Conservation (phyloP, 176 grass and related monocot species). For the Lolium rigidum region DNA sequence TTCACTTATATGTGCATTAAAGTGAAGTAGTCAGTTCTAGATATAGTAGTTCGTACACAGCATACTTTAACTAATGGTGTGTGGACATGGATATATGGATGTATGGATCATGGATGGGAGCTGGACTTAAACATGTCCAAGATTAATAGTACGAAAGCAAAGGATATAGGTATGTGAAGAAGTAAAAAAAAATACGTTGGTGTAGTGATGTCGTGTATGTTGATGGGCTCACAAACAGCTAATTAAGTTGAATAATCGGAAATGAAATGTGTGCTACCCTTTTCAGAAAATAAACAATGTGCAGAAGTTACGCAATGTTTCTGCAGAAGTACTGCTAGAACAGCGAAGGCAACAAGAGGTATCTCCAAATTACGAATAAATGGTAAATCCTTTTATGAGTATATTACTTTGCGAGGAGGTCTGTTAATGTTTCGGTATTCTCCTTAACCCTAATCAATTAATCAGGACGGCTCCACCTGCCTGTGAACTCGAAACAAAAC, state of each 20-base stretch:
- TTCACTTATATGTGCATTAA: neutral
- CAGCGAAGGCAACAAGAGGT: neutral
- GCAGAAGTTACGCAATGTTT: neutral
- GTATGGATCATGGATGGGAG: neutral
- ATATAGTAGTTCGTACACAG: constrained; percentile 14
- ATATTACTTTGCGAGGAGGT: neutral
- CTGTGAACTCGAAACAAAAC: neutral
- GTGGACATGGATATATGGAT: neutral
- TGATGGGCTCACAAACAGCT: neutral
- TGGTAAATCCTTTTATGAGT: too few relatives aligned
- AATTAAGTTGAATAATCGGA: neutral
- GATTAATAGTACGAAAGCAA: neutral
- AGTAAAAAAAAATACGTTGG: neutral
- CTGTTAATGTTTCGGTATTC: neutral
- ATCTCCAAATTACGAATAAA: neutral
- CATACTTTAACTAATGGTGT: neutral
- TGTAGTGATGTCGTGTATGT: neutral
- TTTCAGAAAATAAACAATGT: neutral
- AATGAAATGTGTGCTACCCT: neutral
- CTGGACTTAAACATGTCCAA: neutral
- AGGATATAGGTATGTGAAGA: neutral
- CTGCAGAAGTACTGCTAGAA: neutral
- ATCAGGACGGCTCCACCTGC: neutral
- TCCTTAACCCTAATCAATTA: neutral
- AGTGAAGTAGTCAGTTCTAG: neutral